Percentiles rank a stretch among this genome's conserved stretches.
These are phyloP conservation scores for Adenanthera pavonina DNA, from an alignment of 306 rosid genomes.

Conservation along the genomic window DNA sequence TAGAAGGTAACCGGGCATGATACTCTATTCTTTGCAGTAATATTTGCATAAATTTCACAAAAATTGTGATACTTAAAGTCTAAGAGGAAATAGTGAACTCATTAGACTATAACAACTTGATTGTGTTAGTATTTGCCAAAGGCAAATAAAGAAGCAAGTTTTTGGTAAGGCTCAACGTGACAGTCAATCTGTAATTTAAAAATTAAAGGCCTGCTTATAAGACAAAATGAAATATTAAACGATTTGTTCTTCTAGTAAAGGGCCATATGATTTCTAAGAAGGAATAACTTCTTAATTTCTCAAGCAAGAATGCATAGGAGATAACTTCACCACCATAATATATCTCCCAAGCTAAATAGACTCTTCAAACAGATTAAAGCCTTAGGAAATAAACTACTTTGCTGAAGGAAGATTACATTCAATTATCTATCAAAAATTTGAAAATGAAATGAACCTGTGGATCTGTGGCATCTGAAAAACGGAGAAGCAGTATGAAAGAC, in stretches of 20 bases:
- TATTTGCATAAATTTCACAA: background rate
- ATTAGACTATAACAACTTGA: background rate
- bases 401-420: background rate
- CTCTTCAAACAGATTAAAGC: background rate
- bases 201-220: background rate
- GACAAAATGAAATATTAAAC: background rate
- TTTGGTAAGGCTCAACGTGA: background rate
- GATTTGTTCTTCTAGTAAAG: background rate
- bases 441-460: background rate
- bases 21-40: background rate
- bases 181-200: background rate
- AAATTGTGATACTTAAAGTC: background rate
- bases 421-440: background rate
- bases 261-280: background rate
- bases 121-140: background rate
- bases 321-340: background rate
- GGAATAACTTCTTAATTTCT: background rate
- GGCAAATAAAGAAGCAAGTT: background rate
- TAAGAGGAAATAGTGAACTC: background rate
- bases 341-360: background rate
- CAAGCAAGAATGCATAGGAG: background rate
- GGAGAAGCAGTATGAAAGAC: conserved; percentile 6
- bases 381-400: background rate
- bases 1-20: background rate
- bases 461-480: background rate